Percentiles rank a stretch among this genome's conserved stretches.
These are phyloP conservation scores for Halophytophthora polymorphica DNA, from an alignment of 352 stramenopile species.

Conservation along the genomic window DNA sequence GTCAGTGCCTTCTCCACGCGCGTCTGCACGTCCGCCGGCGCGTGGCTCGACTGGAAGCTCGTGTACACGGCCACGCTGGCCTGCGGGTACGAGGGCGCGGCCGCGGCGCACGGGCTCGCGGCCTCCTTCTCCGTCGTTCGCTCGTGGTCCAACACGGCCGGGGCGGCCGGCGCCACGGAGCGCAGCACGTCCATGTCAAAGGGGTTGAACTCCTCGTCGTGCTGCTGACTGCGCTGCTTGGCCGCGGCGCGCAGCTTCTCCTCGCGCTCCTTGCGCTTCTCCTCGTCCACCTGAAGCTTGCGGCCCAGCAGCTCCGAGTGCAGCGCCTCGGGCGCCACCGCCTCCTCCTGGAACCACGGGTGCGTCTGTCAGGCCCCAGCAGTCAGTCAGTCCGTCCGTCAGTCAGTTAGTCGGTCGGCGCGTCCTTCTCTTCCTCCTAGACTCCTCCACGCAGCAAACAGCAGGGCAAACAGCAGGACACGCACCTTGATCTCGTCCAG, in stretches of 20 bases:
- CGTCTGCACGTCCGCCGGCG: slow-evolving; percentile 46
- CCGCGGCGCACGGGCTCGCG: too few species aligned
- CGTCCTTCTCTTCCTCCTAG: too few species aligned
- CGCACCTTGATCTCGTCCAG: slow-evolving; percentile 74
- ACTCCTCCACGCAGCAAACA: too few species aligned
- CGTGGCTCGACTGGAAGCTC: slow-evolving; percentile 59
- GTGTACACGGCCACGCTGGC: slow-evolving; percentile 68
- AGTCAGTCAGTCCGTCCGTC: not conserved
- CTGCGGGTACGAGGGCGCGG: slow-evolving; percentile 52
- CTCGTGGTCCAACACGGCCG: slow-evolving; percentile 25
- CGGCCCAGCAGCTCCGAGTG: slow-evolving; percentile 50
- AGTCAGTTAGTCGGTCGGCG: not conserved
- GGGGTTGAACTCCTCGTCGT: slow-evolving; percentile 61
- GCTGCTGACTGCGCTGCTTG: slow-evolving; percentile 29
- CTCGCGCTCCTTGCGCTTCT: slow-evolving; percentile 67
- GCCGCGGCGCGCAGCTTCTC: slow-evolving; percentile 41
- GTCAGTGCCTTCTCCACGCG: slow-evolving; percentile 51
- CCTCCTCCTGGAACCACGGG: slow-evolving; percentile 56
- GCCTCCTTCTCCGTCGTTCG: slow-evolving; percentile 25
- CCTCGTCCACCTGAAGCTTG: slow-evolving; percentile 64
- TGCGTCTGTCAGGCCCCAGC: slow-evolving; percentile 31
- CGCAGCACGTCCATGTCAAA: slow-evolving; percentile 44
- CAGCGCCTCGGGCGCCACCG: slow-evolving; percentile 38
- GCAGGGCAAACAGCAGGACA: too few species aligned
- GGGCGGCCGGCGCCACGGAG: slow-evolving; percentile 32